phyloP scores from a whole-genome alignment of 106 monocot species.

The Dioscorea alata region DNA sequence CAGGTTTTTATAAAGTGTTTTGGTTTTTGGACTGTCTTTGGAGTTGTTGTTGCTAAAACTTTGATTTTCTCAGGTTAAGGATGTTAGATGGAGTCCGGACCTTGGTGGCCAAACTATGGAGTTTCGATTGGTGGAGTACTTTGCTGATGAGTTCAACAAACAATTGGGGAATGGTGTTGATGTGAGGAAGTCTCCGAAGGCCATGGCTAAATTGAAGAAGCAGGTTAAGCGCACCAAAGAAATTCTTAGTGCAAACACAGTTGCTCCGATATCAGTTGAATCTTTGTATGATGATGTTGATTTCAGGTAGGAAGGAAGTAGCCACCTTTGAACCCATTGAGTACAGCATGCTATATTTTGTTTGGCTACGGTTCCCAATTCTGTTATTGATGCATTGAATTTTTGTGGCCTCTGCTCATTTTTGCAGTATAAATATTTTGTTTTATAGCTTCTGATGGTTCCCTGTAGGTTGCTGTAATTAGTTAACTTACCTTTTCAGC shows the following conservation, averaged over 20 bases:
- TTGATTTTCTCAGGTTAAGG: conserved; percentile 62
- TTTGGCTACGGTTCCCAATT: no score
- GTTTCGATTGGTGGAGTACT: conserved; percentile 73
- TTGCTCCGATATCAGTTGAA: conserved; percentile 93
- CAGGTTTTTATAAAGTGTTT: conserved; percentile 35
- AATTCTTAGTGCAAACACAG: conserved; percentile 96
- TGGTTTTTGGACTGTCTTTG: no score
- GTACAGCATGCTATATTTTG: no score
- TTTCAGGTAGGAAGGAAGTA: conserved; percentile 54
- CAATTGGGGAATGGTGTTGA: conserved; percentile 79
- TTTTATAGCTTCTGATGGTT: no score
- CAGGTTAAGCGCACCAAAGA: conserved; percentile 98
- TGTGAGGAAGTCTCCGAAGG: conserved; percentile 79
- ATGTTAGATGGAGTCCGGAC: conserved; percentile 87
- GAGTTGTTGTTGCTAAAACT: neutral
- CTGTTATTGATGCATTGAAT: no score
- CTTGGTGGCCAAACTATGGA: conserved; percentile 96
- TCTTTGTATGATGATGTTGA: conserved; percentile 87
- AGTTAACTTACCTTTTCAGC: no score
- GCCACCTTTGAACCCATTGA: neutral
- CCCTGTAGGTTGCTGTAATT: no score
- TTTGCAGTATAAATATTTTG: no score
- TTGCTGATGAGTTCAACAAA: conserved; percentile 95
- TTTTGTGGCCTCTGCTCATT: no score
- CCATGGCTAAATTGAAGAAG: conserved; percentile 99